Evolutionary conservation across 2,329 filamentous ascomycete species (phyloP).

Genomic region (Penicillium vulpinum): DNA sequence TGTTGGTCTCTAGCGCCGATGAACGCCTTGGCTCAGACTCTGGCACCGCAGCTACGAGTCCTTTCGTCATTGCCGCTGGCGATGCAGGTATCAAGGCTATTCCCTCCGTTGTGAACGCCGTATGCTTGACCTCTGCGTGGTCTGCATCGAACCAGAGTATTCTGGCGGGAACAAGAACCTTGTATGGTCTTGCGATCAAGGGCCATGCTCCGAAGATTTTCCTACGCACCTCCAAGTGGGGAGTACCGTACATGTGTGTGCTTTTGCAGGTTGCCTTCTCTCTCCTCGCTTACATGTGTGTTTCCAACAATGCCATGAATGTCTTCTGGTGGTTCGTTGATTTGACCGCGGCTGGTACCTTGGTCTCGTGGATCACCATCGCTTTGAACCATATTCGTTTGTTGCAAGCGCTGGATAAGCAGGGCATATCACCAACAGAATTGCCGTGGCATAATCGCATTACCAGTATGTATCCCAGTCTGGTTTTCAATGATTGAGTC

Average conservation of each 20-base stretch:
- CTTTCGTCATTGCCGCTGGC: constrained; percentile 71
- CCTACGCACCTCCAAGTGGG: constrained; percentile 35
- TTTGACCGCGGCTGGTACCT: constrained; percentile 61
- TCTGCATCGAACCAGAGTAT: constrained; percentile 69
- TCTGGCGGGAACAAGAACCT: constrained; percentile 53
- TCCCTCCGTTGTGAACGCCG: constrained; percentile 72
- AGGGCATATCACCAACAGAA: constrained; percentile 52
- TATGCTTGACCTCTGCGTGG: constrained; percentile 71
- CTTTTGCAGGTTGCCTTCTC: constrained; percentile 43
- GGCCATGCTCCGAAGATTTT: constrained; percentile 55
- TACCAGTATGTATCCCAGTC: constrained; percentile 51
- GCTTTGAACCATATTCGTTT: constrained; percentile 62
- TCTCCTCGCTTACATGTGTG: constrained; percentile 49
- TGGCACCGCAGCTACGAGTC: constrained; percentile 42
- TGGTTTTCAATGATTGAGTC: too few relatives aligned
- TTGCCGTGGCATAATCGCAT: constrained; percentile 66
- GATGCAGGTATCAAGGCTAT: constrained; percentile 67
- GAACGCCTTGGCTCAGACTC: constrained; percentile 20
- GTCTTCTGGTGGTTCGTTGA: constrained; percentile 67
- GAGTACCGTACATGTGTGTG: constrained; percentile 49
- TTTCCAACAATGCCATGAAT: constrained; percentile 54
- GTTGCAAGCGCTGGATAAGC: constrained; percentile 55
- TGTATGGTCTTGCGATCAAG: constrained; percentile 52
- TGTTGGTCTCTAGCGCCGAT: constrained; percentile 60
- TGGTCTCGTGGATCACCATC: constrained; percentile 64